phyloP scores from a whole-genome alignment of 257 asterid genomes.

The Scutellaria baicalensis region DNA sequence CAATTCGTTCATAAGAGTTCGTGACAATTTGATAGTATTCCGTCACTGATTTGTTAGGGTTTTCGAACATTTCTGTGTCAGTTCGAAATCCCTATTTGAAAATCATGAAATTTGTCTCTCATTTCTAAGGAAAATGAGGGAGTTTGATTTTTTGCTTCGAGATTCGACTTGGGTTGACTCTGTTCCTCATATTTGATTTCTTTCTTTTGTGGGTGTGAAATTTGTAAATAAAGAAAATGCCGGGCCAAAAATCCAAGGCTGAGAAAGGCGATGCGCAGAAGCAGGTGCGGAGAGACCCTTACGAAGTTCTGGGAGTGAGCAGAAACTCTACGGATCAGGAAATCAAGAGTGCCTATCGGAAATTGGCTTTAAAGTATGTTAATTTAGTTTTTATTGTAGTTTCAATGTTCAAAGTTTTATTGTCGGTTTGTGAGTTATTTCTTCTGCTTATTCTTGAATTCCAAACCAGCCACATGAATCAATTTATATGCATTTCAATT shows the following conservation, averaged over 20 bases:
- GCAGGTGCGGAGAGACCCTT: conserved; percentile 84
- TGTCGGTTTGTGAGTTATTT: background rate
- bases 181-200: conserved; percentile 14
- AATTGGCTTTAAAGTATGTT: conserved; percentile 84
- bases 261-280: conserved; percentile 55
- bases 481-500: background rate
- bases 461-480: background rate
- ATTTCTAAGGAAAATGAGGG: conserved; percentile 27
- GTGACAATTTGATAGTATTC: background rate
- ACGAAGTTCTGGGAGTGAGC: conserved; percentile 87
- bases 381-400: background rate
- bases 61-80: conserved; percentile 4
- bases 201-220: conserved; percentile 5
- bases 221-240: conserved; percentile 42
- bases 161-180: conserved; percentile 26
- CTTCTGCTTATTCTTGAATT: background rate
- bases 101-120: conserved; percentile 12
- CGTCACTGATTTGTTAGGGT: conserved; percentile 15
- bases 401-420: background rate
- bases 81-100: background rate
- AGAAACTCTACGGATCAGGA: conserved; percentile 89
- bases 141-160: conserved; percentile 13
- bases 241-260: conserved; percentile 62
- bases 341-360: conserved; percentile 83
- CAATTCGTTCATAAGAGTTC: background rate